Evolutionary conservation across 2,329 filamentous ascomycete species (phyloP).

Genomic region (Didymellaceae sp.): DNA sequence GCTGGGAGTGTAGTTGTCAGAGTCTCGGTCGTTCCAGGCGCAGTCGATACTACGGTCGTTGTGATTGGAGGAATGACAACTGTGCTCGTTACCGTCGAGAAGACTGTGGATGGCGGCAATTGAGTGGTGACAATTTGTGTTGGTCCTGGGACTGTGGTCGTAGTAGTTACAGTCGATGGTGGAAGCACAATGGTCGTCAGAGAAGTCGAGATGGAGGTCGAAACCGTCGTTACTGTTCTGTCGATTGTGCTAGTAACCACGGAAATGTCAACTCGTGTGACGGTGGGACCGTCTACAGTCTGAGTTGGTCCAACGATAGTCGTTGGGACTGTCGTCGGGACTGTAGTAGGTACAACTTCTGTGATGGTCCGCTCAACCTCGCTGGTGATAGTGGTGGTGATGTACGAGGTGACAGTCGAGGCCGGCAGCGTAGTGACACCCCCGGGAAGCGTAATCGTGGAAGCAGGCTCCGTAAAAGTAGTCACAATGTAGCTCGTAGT

Average conservation of each 20-base stretch:
- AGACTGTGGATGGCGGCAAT: constrained; percentile 11
- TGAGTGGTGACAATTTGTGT: constrained; percentile 24
- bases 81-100: constrained; percentile 8
- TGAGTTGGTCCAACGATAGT: neutral
- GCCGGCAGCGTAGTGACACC: constrained; percentile 1
- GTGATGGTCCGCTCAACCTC: constrained; percentile 1
- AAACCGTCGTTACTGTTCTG: constrained; percentile 1
- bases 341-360: neutral
- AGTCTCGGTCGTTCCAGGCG: constrained; percentile 5
- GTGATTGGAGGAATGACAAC: neutral
- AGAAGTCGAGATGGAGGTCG: constrained; percentile 1
- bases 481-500: constrained; percentile 1
- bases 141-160: constrained; percentile 24
- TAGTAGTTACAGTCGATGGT: constrained; percentile 21
- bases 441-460: constrained; percentile 9
- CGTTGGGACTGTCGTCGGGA: neutral
- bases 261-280: constrained; percentile 12
- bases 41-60: neutral
- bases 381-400: neutral
- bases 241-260: constrained; percentile 10
- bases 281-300: constrained; percentile 4
- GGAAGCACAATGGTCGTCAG: constrained; percentile 9
- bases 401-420: neutral
- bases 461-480: neutral
- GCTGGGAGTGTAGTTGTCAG: too few species aligned